Conservation (phyloP, 805 yeast species). For the Nakazawaea molendinolei region DNA sequence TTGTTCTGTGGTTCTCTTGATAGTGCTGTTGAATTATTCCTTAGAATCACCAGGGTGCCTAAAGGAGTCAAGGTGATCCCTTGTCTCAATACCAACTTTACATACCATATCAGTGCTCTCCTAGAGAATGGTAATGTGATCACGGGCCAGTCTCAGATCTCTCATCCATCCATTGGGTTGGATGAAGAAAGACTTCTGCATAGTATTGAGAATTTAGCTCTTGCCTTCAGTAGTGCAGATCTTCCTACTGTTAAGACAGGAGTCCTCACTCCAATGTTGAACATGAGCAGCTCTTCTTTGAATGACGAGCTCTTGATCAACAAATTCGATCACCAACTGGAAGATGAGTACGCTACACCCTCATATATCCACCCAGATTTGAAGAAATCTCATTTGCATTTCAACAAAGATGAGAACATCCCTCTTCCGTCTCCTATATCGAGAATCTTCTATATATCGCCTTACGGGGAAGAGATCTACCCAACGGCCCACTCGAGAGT, state of each 20-base stretch:
- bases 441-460: conserved; percentile 73
- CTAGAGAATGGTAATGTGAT: conserved; percentile 64
- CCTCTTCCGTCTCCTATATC: conserved; percentile 73
- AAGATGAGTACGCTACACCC: conserved; percentile 52
- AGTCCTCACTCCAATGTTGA: not conserved
- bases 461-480: conserved; percentile 79
- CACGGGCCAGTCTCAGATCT: conserved; percentile 89
- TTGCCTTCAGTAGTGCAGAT: conserved; percentile 19
- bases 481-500: conserved; percentile 69
- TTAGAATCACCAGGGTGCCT: conserved; percentile 57
- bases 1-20: conserved; percentile 80
- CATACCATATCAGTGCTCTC: conserved; percentile 79
- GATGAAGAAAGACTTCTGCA: conserved; percentile 8
- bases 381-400: conserved; percentile 65
- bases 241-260: conserved; percentile 16
- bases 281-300: conserved; percentile 2
- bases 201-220: conserved; percentile 18
- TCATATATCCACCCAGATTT: conserved; percentile 77
- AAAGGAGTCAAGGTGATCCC: conserved; percentile 56
- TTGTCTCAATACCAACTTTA: conserved; percentile 76
- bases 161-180: conserved; percentile 56
- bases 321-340: conserved; percentile 12
- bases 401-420: conserved; percentile 48
- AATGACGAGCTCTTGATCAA: conserved; percentile 10
- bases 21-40: conserved; percentile 70